Conservation (phyloP, 495 filamentous ascomycete species). For the Geoglossum glabrum region DNA sequence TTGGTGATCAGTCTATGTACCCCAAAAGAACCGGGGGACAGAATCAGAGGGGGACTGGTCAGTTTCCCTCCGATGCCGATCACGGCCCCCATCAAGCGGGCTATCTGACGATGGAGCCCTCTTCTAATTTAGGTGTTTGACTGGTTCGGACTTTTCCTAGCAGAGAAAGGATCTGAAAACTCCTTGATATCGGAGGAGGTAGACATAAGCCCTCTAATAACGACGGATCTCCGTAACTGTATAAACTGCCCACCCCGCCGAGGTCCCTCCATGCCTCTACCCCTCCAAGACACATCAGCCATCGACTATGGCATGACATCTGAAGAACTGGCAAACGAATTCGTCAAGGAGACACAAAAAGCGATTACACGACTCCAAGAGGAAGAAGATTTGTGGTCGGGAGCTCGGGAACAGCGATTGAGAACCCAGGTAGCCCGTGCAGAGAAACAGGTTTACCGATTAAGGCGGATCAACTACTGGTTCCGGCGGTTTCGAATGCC, state of each 20-base stretch:
- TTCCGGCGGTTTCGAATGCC: not conserved
- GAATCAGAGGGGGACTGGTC: not conserved
- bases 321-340: not conserved
- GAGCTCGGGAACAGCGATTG: not conserved
- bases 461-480: not conserved
- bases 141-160: not conserved
- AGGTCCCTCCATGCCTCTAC: not conserved
- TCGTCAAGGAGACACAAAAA: not conserved
- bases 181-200: not conserved
- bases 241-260: not conserved
- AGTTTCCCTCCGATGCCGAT: not conserved
- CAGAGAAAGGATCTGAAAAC: not conserved
- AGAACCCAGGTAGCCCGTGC: not conserved
- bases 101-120: not conserved
- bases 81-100: not conserved
- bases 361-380: not conserved
- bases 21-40: not conserved
- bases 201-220: not conserved
- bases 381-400: not conserved
- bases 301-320: not conserved
- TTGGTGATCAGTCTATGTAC: not conserved
- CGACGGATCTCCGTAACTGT: not conserved
- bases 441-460: not conserved
- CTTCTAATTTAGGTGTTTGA: not conserved
- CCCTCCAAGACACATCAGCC: not conserved